A percentile compares a stretch with the other conserved stretches of the same genome.
Conservation (phyloP, 139 green algal species). For the Chlamydomonas incerta region DNA sequence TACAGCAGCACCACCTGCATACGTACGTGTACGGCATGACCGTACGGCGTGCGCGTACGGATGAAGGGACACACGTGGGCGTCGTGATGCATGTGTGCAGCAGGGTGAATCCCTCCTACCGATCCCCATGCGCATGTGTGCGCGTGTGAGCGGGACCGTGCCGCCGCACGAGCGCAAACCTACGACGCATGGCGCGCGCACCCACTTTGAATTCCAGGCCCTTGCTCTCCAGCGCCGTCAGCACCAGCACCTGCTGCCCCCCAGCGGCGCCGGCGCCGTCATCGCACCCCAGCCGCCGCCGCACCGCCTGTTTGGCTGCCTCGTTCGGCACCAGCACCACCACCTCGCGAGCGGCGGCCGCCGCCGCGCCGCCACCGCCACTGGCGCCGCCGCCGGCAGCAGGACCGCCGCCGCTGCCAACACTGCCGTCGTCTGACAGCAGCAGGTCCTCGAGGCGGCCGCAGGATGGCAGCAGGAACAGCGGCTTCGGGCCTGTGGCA, state of each 20-base stretch:
- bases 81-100: background rate
- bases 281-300: background rate
- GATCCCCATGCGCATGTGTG: too few species aligned
- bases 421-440: background rate
- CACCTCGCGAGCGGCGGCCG: background rate
- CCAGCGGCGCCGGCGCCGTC: too few species aligned
- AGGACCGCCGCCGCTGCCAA: too few species aligned
- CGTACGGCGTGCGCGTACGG: too few species aligned
- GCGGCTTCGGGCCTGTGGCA: conserved; percentile 23
- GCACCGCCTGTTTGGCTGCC: background rate
- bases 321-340: conserved; percentile 33
- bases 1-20: conserved; percentile 57
- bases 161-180: too few species aligned
- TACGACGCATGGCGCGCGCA: too few species aligned
- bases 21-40: too few species aligned
- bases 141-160: too few species aligned
- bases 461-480: conserved; percentile 15
- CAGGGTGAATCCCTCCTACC: too few species aligned
- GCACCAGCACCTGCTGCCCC: conserved; percentile 36
- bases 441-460: background rate
- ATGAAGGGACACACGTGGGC: too few species aligned
- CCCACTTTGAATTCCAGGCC: conserved; percentile 68
- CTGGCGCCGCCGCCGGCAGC: background rate
- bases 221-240: conserved; percentile 66
- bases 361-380: background rate